Evolutionary conservation across 2,329 filamentous ascomycete genomes (phyloP), one percentile per base, ranked within the genome.

Genomic region (Pseudogymnoascus sp.): DNA sequence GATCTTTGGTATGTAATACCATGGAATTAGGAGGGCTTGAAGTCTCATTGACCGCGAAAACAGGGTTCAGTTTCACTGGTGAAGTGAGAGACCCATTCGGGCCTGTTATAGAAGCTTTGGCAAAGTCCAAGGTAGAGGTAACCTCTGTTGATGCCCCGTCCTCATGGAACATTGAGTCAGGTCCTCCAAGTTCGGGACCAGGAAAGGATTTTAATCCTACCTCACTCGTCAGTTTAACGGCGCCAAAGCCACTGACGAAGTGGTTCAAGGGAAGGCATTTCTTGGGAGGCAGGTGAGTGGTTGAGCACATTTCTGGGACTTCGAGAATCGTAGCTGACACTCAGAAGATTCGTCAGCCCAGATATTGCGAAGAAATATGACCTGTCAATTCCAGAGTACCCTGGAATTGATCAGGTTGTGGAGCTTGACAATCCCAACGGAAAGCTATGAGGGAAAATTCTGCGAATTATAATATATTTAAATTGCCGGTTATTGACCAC

Each of bases 61-160:
- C 37, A 89, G 88, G 91, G 6, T 99, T 99, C 78, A 94, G 89
- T 65, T 99, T 99, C 77, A 88, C 87, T 1, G 93, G 92, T 5
- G 88, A 94, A 67, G 88, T 99, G 62, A 87, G 94, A n/a, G 91
- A 96, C 67, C 94, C 94, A 1, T 99, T 97, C 72, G 87, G 88
- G 0, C 81, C 81, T 0, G 89, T 97, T 12, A 95, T 99, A 69
- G 79, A 83, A 65, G 86, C 89, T 6, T 80, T 99, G 38, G 84
- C 91, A 68, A 81, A 86, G 44, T 88, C 89, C 4, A 82, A 82
- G 25, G 71, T 94, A 6, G 90, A 92, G 0, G 89, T 97, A 0
- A 87, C 94, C 2, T 89, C 91, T 2, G 90, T 99, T 21, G 94
- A 99, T 76, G 92, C 91, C 5, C 94, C 94, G 1, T 96, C 91